These are phyloP conservation scores for Glaciozyma antarctica DNA, from an alignment of 768 basidiomycete genomes.

Conservation along the genomic window DNA sequence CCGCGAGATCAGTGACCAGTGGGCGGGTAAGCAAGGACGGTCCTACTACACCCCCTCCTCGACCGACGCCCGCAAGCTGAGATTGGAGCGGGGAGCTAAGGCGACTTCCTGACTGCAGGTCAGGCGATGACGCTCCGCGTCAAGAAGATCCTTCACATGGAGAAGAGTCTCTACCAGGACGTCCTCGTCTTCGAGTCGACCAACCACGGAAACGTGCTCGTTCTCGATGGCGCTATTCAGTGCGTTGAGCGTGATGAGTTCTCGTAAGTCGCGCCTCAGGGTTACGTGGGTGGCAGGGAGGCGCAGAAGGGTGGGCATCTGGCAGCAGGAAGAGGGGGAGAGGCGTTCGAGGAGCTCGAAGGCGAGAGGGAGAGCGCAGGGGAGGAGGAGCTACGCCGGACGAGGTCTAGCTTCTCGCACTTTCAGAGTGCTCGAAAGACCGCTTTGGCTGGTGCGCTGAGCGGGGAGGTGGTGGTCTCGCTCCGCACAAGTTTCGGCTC, in stretches of 20 bases:
- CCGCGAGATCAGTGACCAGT: constrained; percentile 44
- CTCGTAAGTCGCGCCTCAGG: constrained; percentile 53
- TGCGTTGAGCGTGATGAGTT: constrained; percentile 98
- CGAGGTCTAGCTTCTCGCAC: too few relatives aligned
- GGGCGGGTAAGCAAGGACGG: constrained; percentile 39
- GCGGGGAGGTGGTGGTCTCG: too few relatives aligned
- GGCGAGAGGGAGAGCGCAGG: too few relatives aligned
- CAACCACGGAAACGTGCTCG: constrained; percentile 92
- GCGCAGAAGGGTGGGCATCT: neutral
- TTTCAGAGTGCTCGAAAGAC: too few relatives aligned
- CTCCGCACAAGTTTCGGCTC: too few relatives aligned
- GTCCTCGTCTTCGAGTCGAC: constrained; percentile 94
- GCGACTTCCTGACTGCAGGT: constrained; percentile 28
- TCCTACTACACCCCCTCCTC: constrained; percentile 14
- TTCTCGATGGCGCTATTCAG: constrained; percentile 90
- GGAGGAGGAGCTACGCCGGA: too few relatives aligned
- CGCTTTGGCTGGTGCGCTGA: too few relatives aligned
- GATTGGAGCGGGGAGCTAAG: constrained; percentile 11
- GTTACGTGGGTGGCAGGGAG: neutral
- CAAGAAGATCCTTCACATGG: constrained; percentile 85
- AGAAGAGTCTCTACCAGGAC: constrained; percentile 89
- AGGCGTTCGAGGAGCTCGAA: too few relatives aligned
- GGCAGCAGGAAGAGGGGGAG: neutral
- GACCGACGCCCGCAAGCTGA: constrained; percentile 14
- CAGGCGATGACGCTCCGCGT: constrained; percentile 89